phyloP scores from a whole-genome alignment of 2,329 filamentous ascomycete genomes.

The Aciculosporium take region DNA sequence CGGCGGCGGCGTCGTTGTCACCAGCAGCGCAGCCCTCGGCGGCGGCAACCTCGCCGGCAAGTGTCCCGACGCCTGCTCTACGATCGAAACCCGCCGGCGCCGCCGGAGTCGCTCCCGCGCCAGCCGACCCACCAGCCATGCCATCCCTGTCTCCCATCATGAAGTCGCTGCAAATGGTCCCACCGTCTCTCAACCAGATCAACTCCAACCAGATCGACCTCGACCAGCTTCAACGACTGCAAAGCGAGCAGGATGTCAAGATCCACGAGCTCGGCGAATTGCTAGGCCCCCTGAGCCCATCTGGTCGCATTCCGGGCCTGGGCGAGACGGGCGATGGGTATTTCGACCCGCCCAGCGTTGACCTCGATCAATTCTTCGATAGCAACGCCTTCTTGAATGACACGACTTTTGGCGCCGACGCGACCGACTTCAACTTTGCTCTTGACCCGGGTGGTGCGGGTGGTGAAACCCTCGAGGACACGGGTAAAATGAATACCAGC shows the following conservation, averaged over 20 bases:
- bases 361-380: constrained; percentile 38
- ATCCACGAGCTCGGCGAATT: constrained; percentile 62
- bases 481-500: constrained; percentile 14
- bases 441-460: constrained; percentile 23
- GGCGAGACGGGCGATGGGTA: constrained; percentile 24
- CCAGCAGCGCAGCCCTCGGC: constrained; percentile 10
- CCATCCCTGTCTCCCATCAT: constrained; percentile 37
- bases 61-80: constrained; percentile 8
- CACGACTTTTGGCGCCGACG: constrained; percentile 26
- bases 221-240: constrained; percentile 63
- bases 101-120: constrained; percentile 13
- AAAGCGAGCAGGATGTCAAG: constrained; percentile 62
- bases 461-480: background rate
- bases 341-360: constrained; percentile 25
- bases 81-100: constrained; percentile 7
- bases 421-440: constrained; percentile 37
- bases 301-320: constrained; percentile 62
- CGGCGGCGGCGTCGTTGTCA: constrained; percentile 7
- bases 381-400: constrained; percentile 26
- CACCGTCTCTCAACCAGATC: constrained; percentile 44
- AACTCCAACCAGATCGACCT: constrained; percentile 60
- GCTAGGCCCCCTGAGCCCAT: constrained; percentile 68
- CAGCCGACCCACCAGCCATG: constrained; percentile 13
- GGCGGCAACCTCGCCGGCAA: constrained; percentile 11
- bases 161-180: constrained; percentile 16